phyloP scores from a whole-genome alignment of 2,329 filamentous ascomycete species.

The Juglanconis juglandina region DNA sequence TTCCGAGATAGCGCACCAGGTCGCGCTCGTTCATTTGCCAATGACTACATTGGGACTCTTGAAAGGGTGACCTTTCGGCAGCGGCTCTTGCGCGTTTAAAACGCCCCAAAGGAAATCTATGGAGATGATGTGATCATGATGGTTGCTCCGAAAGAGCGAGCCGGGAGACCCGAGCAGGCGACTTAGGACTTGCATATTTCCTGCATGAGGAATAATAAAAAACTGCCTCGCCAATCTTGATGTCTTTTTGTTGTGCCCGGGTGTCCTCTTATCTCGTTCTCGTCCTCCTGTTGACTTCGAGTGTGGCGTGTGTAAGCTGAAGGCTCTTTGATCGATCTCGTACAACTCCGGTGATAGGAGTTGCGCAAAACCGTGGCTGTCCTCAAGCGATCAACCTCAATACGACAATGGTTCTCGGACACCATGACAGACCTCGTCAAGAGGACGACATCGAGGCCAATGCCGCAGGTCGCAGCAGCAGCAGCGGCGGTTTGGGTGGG shows the following conservation, averaged over 20 bases:
- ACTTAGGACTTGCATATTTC: not conserved
- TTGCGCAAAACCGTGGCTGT: not conserved
- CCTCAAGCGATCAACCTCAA: not conserved
- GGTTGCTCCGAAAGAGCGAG: not conserved
- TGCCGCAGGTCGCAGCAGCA: not conserved
- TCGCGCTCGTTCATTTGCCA: not conserved
- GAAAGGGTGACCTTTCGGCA: not conserved
- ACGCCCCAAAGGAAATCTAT: not conserved
- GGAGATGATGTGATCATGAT: not conserved
- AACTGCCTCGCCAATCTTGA: not conserved
- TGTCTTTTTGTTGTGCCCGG: not conserved
- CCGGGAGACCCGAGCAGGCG: not conserved
- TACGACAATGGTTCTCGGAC: slow-evolving; percentile 8
- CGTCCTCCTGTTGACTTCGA: not conserved
- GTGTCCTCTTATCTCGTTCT: not conserved
- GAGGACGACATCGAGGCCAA: slow-evolving; percentile 16
- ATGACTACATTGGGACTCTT: not conserved
- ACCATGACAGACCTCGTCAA: not conserved
- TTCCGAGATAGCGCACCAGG: not conserved
- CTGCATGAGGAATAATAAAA: not conserved
- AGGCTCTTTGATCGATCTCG: not conserved
- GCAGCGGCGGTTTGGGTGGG: not conserved
- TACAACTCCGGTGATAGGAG: not conserved
- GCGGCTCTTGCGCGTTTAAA: not conserved
- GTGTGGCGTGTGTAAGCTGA: not conserved